A percentile compares a stretch with the other conserved stretches of the same genome.
Evolutionary conservation across 805 yeast genomes (phyloP).

Genomic region (Kuraishia capsulata): DNA sequence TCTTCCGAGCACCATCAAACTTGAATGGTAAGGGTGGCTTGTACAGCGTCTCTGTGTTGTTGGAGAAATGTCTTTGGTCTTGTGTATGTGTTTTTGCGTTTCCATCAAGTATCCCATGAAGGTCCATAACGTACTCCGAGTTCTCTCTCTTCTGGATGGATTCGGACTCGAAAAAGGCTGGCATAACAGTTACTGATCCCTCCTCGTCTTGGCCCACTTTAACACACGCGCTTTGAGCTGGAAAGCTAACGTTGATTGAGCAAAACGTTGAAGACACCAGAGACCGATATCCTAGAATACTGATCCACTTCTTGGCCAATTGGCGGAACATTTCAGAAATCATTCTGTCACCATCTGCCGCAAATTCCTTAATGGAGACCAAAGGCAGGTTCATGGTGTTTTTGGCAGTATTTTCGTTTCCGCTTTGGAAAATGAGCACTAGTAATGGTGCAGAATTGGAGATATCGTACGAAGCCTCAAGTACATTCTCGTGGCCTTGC

Average conservation of each 20-base stretch:
- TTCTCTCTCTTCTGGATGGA: too few species aligned
- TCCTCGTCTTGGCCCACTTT: conserved; percentile 21
- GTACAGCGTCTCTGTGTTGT: too few species aligned
- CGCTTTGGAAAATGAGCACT: conserved; percentile 25
- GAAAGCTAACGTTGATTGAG: conserved; percentile 18
- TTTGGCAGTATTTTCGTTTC: conserved; percentile 8
- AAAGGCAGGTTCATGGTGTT: not conserved
- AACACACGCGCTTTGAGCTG: conserved; percentile 27
- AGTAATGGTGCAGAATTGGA: conserved; percentile 27
- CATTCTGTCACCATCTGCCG: not conserved
- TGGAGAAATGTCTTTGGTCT: too few species aligned
- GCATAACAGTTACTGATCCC: conserved; percentile 18
- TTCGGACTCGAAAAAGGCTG: conserved; percentile 19
- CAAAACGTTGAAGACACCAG: conserved; percentile 35
- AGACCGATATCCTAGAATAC: conserved; percentile 19
- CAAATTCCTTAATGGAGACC: not conserved
- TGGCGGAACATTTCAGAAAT: conserved; percentile 26
- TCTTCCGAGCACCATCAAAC: too few species aligned
- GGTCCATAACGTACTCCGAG: too few species aligned
- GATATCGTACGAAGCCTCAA: conserved; percentile 14
- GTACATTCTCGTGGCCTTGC: conserved; percentile 1
- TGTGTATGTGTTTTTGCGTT: too few species aligned
- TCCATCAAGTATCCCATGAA: too few species aligned
- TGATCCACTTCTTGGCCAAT: conserved; percentile 31
- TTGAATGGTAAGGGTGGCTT: too few species aligned